phyloP scores from a whole-genome alignment of 345 rosid species.

The Schrenkiella parvula region DNA sequence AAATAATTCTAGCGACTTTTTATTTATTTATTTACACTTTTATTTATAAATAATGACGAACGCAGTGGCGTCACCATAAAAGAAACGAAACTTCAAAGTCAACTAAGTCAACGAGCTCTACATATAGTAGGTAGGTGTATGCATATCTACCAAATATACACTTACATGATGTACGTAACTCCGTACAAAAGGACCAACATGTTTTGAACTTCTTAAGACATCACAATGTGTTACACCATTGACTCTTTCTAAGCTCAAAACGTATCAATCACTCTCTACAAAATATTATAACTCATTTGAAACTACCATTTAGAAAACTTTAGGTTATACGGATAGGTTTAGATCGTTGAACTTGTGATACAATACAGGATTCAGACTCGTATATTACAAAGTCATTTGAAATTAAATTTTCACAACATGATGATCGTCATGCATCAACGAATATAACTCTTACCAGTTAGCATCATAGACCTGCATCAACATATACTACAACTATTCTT shows the following conservation, averaged over 20 bases:
- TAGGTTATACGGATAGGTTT: background rate
- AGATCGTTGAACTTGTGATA: background rate
- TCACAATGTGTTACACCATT: background rate
- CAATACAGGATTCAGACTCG: background rate
- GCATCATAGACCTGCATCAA: background rate
- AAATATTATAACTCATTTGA: too few species aligned
- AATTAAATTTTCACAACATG: background rate
- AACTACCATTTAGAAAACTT: background rate
- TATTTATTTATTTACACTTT: background rate
- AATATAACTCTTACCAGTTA: background rate
- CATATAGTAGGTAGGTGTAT: background rate
- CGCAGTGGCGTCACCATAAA: slow-evolving; percentile 20
- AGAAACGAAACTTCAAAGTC: slow-evolving; percentile 10
- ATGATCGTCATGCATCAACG: background rate
- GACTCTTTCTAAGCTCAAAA: background rate
- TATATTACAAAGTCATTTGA: background rate
- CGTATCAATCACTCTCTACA: too few species aligned
- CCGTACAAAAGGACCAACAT: slow-evolving; percentile 14
- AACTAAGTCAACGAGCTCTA: slow-evolving; percentile 19
- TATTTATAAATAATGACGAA: slow-evolving; percentile 10
- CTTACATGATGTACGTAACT: background rate
- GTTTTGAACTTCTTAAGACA: background rate
- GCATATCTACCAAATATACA: background rate
- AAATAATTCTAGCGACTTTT: background rate
- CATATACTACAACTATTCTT: too few species aligned